Base-by-base conservation (phyloP, 108 stramenopile species). In the Cyclostephanos invisitatus region DNA sequence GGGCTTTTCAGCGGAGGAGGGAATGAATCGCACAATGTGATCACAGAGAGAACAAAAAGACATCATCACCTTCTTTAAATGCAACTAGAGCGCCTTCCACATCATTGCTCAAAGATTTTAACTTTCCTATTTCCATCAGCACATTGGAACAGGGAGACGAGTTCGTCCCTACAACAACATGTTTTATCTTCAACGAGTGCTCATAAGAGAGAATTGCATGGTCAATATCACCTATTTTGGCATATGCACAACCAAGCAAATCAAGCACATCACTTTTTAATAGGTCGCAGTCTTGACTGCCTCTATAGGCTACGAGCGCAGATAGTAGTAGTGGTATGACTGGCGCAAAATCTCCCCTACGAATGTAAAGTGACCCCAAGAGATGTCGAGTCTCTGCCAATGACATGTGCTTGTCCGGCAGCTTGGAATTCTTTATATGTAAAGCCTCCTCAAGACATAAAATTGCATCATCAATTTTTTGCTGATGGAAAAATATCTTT, bases 371-470 rank as follows among this genome's bases (percentile, higher is more conserved):
- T 0, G 77, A 81, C n/a, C 72, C 85, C 28, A 86, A 61, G 55
- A 77, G 65, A 17, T 83, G 70, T 38, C 68, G 58, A 18, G 73
- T 83, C 28, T 86, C 85, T 47, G 85, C 85, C 9, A 86, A 48
- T 22, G 75, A 77, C 17, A 58, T 27, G 42, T 80, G 79, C 11
- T 61, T 48, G 20, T 75, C 70, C 14, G 20, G 17, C n/a, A 81
- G 60, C 20, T 48, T 68, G n/a, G 27, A 22, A 0, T 62, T 65
- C 54, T 83, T 83, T 55, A 86, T 81, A 38, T 62, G 27, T 44
- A 83, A 36, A 2, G 82, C 57, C 32, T 72, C 58, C 17, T 81
- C 68, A 17, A 83, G 64, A 42, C 55, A 69, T 29, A 50, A 55
- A 44, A 68, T 76, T 20, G 82, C 79, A 38, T 80, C 51, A n/a